phyloP scores from a whole-genome alignment of 2,329 filamentous ascomycete species.

The Pseudogymnoascus sp. region DNA sequence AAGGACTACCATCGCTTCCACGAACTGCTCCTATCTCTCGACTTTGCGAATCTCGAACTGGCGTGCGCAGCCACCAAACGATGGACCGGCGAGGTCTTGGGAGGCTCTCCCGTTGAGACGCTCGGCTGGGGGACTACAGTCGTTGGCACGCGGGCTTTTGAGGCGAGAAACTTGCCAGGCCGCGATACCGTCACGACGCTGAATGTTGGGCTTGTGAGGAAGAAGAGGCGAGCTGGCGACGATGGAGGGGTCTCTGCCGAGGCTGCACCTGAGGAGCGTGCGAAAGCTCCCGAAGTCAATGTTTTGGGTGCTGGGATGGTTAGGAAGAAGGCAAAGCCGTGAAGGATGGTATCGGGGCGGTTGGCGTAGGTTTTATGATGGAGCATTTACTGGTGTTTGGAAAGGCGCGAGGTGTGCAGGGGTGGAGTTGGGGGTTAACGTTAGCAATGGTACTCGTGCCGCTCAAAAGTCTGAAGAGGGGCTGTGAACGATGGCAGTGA shows the following conservation, averaged over 20 bases:
- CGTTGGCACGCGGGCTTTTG: slow-evolving; percentile 35
- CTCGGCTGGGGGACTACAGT: slow-evolving; percentile 46
- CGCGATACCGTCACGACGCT: slow-evolving; percentile 23
- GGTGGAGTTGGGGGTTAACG: not conserved
- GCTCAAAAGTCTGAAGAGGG: not conserved
- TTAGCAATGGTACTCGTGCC: not conserved
- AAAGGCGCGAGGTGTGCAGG: not conserved
- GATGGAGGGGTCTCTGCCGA: slow-evolving; percentile 15
- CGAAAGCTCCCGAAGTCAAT: slow-evolving; percentile 32
- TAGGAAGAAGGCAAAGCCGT: slow-evolving; percentile 49
- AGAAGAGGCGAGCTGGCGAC: slow-evolving; percentile 39
- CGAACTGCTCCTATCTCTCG: slow-evolving; percentile 64
- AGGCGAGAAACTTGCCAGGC: slow-evolving; percentile 14
- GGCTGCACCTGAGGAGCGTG: not conserved
- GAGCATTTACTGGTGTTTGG: not conserved
- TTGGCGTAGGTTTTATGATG: not conserved
- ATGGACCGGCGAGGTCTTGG: slow-evolving; percentile 63
- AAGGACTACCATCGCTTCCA: slow-evolving; percentile 58
- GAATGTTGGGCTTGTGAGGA: slow-evolving; percentile 38
- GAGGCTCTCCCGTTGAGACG: slow-evolving; percentile 24
- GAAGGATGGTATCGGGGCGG: not conserved
- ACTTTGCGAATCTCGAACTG: slow-evolving; percentile 61
- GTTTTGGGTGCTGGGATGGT: slow-evolving; percentile 43
- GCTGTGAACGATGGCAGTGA: not conserved
- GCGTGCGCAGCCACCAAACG: slow-evolving; percentile 57